Base-by-base conservation (phyloP, 306 rosid genomes). In the Sicyos edulis region DNA sequence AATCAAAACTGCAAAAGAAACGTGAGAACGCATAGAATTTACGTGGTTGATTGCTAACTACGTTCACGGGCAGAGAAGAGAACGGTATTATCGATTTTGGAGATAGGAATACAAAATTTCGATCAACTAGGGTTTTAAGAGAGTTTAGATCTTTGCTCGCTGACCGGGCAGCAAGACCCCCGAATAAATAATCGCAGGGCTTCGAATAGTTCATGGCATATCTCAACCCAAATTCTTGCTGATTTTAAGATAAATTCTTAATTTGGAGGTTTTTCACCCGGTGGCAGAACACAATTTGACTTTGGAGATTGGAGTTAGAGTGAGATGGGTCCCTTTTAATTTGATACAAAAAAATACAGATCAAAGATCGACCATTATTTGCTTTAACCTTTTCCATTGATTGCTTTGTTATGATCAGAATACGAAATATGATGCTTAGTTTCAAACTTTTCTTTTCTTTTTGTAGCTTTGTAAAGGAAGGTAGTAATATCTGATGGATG, bases 401-500 rank as follows among this genome's bases (percentile, higher is more conserved):
- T 40, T 47, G 52, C 20, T 44, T 67, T 67, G 13, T 21, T 45
- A 21, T 66, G 40, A 45, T 47, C 15, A 34, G 37, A 45, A 13
- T 19, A 21, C 19, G 11, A 20, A 47, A 45, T 2, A 47, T 22
- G 72, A 19, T 42, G 54, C 52, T 47, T 12, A 45, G 68, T 63
- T 66, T 45, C 12, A 13, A 66, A 10, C 6, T 66, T 1, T 9
- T 26, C 8, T 66, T 47, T 22, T 45, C 10, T 3, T 10, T 20
- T 24, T 13, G 40, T 67, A 47, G 56, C 72, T 67, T 47, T 67
- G 53, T 67, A 67, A 47, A 47, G 72, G 9, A 67, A 47, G 72
- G n/a, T 45, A 2, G 13, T 7, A 22, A 21, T 21, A 24, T 47
- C 21, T 91, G 99, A 97, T 71, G 78, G 87, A 55, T 74, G 71